Percentiles rank a stretch among this genome's conserved stretches.
Conservation (phyloP, 371 early-diverging fungal genomes). For the Hamiltosporidium magnivora region DNA sequence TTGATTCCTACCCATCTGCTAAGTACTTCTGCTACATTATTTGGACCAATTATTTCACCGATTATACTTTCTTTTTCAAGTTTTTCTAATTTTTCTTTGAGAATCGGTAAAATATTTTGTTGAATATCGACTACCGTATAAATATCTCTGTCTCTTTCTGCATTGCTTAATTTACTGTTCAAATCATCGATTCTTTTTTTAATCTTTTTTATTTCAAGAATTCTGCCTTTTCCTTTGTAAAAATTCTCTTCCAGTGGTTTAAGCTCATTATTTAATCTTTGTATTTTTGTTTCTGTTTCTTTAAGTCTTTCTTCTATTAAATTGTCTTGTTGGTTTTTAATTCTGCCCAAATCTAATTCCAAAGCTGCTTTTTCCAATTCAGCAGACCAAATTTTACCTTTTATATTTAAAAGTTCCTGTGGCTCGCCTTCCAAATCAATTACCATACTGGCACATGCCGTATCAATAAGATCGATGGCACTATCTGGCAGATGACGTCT, state of each 20-base stretch:
- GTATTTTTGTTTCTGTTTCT: constrained; percentile 34
- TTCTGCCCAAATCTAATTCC: constrained; percentile 40
- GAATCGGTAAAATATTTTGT: constrained; percentile 49
- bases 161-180: constrained; percentile 41
- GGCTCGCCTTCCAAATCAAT: constrained; percentile 71
- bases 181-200: constrained; percentile 45
- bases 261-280: constrained; percentile 26
- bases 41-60: constrained; percentile 70
- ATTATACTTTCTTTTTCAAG: constrained; percentile 58
- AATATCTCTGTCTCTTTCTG: constrained; percentile 45
- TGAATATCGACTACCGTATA: constrained; percentile 47
- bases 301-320: constrained; percentile 21
- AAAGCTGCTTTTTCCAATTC: constrained; percentile 52
- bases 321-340: not conserved
- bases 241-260: constrained; percentile 42
- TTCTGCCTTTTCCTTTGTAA: constrained; percentile 39
- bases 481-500: constrained; percentile 70
- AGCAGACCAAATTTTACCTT: constrained; percentile 50
- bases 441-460: constrained; percentile 67
- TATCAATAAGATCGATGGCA: constrained; percentile 75
- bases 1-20: constrained; percentile 74
- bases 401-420: constrained; percentile 62
- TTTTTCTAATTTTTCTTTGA: constrained; percentile 56
- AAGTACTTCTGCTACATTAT: constrained; percentile 71
- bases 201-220: constrained; percentile 39